A percentile compares a stretch with the other conserved stretches of the same genome.
Conservation (phyloP, 2,329 filamentous ascomycete genomes). For the Ceratocystis papillata region DNA sequence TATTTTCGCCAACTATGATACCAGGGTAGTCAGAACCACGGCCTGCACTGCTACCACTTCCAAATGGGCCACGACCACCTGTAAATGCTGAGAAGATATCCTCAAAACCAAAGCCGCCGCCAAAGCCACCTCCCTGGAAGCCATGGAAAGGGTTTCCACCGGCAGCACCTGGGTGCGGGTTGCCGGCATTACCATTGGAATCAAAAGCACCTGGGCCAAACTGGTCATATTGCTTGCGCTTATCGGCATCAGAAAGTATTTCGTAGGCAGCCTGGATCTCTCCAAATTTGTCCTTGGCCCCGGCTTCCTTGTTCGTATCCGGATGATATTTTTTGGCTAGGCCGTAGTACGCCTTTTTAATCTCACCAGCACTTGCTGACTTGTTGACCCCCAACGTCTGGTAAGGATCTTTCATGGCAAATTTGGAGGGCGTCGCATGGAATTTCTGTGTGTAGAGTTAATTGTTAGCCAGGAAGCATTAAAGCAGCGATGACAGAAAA, state of each 20-base stretch:
- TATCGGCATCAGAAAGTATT: slow-evolving; percentile 81
- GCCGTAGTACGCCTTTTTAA: slow-evolving; percentile 98
- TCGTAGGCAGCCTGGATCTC: slow-evolving; percentile 94
- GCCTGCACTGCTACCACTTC: slow-evolving; percentile 43
- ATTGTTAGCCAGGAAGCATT: not conserved
- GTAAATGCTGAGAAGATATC: slow-evolving; percentile 86
- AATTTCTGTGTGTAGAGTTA: slow-evolving; percentile 37
- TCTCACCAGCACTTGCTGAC: slow-evolving; percentile 68
- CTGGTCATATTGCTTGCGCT: slow-evolving; percentile 83
- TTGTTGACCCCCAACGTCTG: slow-evolving; percentile 74
- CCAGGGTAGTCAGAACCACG: slow-evolving; percentile 64
- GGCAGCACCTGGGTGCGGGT: slow-evolving; percentile 33
- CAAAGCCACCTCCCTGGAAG: slow-evolving; percentile 55
- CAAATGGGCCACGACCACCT: slow-evolving; percentile 45
- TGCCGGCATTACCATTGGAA: slow-evolving; percentile 49
- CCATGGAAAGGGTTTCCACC: slow-evolving; percentile 55
- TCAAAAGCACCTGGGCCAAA: slow-evolving; percentile 85
- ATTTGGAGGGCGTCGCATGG: slow-evolving; percentile 46
- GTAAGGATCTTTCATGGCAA: slow-evolving; percentile 68
- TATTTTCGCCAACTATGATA: slow-evolving; percentile 84
- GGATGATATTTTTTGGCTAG: slow-evolving; percentile 96
- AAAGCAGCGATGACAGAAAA: not conserved
- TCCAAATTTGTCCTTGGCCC: slow-evolving; percentile 88
- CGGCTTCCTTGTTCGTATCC: slow-evolving; percentile 90
- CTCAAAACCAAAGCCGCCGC: slow-evolving; percentile 84